phyloP scores from a whole-genome alignment of 495 filamentous ascomycete genomes.

The Penicillium roqueforti region DNA sequence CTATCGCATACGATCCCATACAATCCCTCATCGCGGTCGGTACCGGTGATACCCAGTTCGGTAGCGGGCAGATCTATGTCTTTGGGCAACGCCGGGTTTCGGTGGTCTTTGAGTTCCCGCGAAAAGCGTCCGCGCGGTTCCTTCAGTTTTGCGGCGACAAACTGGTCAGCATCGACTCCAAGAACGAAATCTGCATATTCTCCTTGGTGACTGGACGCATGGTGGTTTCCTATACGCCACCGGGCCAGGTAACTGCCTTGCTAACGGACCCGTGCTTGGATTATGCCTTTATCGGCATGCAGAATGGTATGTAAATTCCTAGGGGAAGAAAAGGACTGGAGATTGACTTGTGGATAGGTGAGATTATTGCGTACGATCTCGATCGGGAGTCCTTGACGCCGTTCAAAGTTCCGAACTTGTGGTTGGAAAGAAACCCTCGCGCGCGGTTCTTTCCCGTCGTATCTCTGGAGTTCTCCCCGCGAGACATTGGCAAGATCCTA shows the following conservation, averaged over 20 bases:
- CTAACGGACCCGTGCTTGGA: slow-evolving; percentile 83
- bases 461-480: slow-evolving; percentile 78
- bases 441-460: slow-evolving; percentile 57
- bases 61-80: slow-evolving; percentile 79
- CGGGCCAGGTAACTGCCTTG: slow-evolving; percentile 65
- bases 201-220: slow-evolving; percentile 61
- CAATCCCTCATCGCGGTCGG: slow-evolving; percentile 93
- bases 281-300: slow-evolving; percentile 77
- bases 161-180: slow-evolving; percentile 75
- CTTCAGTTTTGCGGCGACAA: slow-evolving; percentile 76
- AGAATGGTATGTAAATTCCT: slow-evolving; percentile 50
- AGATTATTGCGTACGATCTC: slow-evolving; percentile 84
- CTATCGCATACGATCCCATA: slow-evolving; percentile 83
- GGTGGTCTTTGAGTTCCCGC: slow-evolving; percentile 59
- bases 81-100: slow-evolving; percentile 81
- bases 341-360: slow-evolving; percentile 45
- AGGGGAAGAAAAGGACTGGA: background rate
- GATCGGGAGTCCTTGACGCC: slow-evolving; percentile 71
- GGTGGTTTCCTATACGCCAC: slow-evolving; percentile 62
- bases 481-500: slow-evolving; percentile 87
- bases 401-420: slow-evolving; percentile 80
- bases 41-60: slow-evolving; percentile 74
- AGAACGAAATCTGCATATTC: slow-evolving; percentile 77
- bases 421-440: slow-evolving; percentile 61
- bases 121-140: slow-evolving; percentile 62